Evolutionary conservation across 78 protist genomes (phyloP).

Genomic region (Dictyostelium firmibasis): DNA sequence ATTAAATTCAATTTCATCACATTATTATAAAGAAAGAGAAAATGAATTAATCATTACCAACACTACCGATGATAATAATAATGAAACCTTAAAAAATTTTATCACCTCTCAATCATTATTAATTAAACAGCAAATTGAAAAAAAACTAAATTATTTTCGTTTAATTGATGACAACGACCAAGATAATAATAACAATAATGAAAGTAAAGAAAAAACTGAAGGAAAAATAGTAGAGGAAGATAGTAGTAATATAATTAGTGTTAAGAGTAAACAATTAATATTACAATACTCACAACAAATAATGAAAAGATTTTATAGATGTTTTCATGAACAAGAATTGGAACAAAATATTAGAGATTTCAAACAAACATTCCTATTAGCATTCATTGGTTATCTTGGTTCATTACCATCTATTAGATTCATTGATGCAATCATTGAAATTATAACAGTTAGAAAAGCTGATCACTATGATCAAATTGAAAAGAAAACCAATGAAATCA

Average conservation of each 20-base stretch:
- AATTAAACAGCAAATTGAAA: not conserved
- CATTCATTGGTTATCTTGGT: conserved; percentile 30
- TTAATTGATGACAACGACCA: not conserved
- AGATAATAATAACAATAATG: not conserved
- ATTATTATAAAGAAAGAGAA: not conserved
- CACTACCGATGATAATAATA: not conserved
- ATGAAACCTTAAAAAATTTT: not conserved
- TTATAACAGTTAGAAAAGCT: not conserved
- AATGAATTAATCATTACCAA: no score
- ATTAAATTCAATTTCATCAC: not conserved
- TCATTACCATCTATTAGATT: not conserved
- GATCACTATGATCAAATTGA: conserved; percentile 7
- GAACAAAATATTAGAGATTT: conserved; percentile 33
- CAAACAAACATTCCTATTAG: conserved; percentile 4
- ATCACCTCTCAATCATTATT: not conserved
- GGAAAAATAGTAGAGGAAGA: not conserved
- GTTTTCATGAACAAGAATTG: conserved; percentile 36
- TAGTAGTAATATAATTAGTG: not conserved
- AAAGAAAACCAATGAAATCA: not conserved
- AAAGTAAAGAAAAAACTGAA: not conserved
- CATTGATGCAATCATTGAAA: conserved; percentile 54
- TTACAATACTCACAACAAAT: not conserved
- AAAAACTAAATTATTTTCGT: not conserved
- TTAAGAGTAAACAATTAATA: not conserved
- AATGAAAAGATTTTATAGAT: conserved; percentile 10